Conservation (phyloP, 2,329 filamentous ascomycete genomes). For the Talaromyces sp. region DNA sequence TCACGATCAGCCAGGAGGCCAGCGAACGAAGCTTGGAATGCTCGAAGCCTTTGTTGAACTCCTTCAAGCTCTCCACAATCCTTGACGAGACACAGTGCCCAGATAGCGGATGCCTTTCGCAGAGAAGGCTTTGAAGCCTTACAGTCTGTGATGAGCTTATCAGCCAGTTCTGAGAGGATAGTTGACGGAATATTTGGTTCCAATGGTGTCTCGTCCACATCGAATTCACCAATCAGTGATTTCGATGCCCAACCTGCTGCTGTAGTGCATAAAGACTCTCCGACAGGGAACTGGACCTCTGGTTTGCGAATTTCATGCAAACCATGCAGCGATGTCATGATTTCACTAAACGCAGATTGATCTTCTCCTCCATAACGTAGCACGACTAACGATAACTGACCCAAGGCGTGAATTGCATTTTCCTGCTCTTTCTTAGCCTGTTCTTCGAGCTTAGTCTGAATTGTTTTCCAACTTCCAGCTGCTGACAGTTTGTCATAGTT, state of each 20-base stretch:
- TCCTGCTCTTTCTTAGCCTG: slow-evolving; percentile 79
- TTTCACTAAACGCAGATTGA: slow-evolving; percentile 41
- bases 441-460: slow-evolving; percentile 63
- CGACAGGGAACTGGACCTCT: slow-evolving; percentile 86
- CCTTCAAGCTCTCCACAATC: slow-evolving; percentile 78
- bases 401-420: slow-evolving; percentile 75
- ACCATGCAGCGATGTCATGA: slow-evolving; percentile 68
- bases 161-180: slow-evolving; percentile 58
- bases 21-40: slow-evolving; percentile 86
- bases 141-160: slow-evolving; percentile 74
- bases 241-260: slow-evolving; percentile 81
- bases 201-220: slow-evolving; percentile 62
- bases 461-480: slow-evolving; percentile 38
- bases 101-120: slow-evolving; percentile 89
- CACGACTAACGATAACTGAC: slow-evolving; percentile 65
- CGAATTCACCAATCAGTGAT: slow-evolving; percentile 70
- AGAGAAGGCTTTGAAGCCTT: slow-evolving; percentile 83
- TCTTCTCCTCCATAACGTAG: slow-evolving; percentile 32
- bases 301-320: slow-evolving; percentile 82
- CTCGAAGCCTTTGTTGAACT: slow-evolving; percentile 70
- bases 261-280: slow-evolving; percentile 79
- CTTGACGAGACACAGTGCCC: slow-evolving; percentile 88
- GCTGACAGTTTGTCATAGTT: slow-evolving; percentile 32
- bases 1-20: slow-evolving; percentile 82
- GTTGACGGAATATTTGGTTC: slow-evolving; percentile 37